Conservation (phyloP, 345 rosid species). For the Camelina sativa region DNA sequence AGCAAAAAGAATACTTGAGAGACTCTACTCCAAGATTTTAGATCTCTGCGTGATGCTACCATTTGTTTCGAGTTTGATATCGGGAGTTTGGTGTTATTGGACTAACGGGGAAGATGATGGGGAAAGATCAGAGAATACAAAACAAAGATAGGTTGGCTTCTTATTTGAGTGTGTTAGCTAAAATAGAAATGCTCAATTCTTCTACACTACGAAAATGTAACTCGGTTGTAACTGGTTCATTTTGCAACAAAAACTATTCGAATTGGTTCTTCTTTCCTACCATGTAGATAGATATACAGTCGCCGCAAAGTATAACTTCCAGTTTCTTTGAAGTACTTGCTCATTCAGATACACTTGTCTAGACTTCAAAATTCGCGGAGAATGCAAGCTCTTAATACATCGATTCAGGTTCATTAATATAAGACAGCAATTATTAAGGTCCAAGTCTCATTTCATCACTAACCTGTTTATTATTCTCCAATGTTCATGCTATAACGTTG, state of each 20-base stretch:
- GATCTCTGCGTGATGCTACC: slow-evolving; percentile 8
- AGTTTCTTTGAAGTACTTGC: neutral
- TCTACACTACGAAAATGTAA: slow-evolving; percentile 19
- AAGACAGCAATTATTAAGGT: neutral
- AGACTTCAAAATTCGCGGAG: neutral
- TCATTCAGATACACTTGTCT: neutral
- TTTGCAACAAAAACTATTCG: neutral
- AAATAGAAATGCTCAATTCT: slow-evolving; percentile 20
- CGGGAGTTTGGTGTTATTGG: slow-evolving; percentile 12
- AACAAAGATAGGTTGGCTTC: slow-evolving; percentile 32
- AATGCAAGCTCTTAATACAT: too few relatives aligned
- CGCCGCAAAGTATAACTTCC: neutral
- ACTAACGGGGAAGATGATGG: slow-evolving; percentile 30
- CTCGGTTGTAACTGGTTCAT: slow-evolving; percentile 4
- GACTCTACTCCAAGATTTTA: neutral
- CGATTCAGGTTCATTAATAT: neutral
- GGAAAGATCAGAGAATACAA: slow-evolving; percentile 8
- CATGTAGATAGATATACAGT: neutral
- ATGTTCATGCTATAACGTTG: neutral
- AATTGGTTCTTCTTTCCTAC: neutral
- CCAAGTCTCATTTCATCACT: neutral
- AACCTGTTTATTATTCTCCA: neutral
- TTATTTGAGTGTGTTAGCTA: slow-evolving; percentile 24
- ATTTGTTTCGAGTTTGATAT: slow-evolving; percentile 23
- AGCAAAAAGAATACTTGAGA: slow-evolving; percentile 75